Evolutionary conservation across 2,329 filamentous ascomycete genomes (phyloP).

Genomic region (Plenodomus biglobosus): DNA sequence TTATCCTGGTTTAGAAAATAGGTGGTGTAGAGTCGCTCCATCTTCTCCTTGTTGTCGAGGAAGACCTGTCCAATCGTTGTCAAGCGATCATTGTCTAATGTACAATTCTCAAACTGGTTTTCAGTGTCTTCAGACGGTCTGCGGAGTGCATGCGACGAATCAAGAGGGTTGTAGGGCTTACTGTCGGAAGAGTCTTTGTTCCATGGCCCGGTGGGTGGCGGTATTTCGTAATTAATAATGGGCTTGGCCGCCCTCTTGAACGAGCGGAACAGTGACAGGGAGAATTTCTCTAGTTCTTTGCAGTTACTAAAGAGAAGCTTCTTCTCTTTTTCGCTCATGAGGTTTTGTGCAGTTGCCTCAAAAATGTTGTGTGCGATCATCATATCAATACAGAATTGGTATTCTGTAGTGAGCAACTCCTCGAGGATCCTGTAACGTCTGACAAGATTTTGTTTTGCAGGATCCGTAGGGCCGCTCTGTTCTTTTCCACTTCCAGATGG

Average conservation of each 20-base stretch:
- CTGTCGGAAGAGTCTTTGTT: slow-evolving; percentile 26
- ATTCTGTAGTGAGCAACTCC: slow-evolving; percentile 90
- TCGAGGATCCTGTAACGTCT: slow-evolving; percentile 84
- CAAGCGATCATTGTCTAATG: slow-evolving; percentile 55
- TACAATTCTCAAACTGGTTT: slow-evolving; percentile 37
- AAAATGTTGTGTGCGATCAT: slow-evolving; percentile 98
- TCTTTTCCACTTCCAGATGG: slow-evolving; percentile 12
- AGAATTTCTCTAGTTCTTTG: slow-evolving; percentile 85
- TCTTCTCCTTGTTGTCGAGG: slow-evolving; percentile 55
- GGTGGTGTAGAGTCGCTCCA: slow-evolving; percentile 66
- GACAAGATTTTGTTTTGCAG: slow-evolving; percentile 53
- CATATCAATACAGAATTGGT: slow-evolving; percentile 90
- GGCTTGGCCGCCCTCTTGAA: slow-evolving; percentile 78
- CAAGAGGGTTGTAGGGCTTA: slow-evolving; percentile 16
- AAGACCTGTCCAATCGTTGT: slow-evolving; percentile 64
- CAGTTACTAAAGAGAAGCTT: slow-evolving; percentile 92
- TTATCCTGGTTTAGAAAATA: slow-evolving; percentile 67
- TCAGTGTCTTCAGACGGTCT: slow-evolving; percentile 24
- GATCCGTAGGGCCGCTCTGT: slow-evolving; percentile 24
- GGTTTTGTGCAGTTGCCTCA: slow-evolving; percentile 83
- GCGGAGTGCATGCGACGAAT: slow-evolving; percentile 18
- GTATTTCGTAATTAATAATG: slow-evolving; percentile 63
- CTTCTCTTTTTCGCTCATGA: slow-evolving; percentile 79
- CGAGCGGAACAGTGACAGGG: slow-evolving; percentile 73
- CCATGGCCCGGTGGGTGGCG: slow-evolving; percentile 29